These are phyloP conservation scores for Yamadazyma endophytica DNA, from an alignment of 805 yeast genomes.

Conservation along the genomic window DNA sequence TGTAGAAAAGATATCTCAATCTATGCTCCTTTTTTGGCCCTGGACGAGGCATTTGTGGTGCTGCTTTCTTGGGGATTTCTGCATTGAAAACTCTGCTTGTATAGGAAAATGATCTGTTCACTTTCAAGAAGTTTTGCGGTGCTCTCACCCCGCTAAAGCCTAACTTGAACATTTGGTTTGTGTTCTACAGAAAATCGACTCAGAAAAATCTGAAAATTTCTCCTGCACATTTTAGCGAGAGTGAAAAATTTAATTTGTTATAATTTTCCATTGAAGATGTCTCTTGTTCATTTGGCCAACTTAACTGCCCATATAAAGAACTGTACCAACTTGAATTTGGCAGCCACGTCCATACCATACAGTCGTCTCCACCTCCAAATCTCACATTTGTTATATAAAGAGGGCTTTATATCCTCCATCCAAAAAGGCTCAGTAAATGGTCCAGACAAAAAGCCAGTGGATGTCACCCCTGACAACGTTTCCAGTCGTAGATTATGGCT, in stretches of 20 bases:
- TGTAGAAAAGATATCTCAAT: constrained; percentile 32
- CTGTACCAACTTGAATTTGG: constrained; percentile 68
- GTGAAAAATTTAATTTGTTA: too few relatives aligned
- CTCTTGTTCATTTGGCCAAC: constrained; percentile 78
- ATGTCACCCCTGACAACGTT: constrained; percentile 82
- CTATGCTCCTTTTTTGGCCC: constrained; percentile 26
- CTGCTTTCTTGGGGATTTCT: too few relatives aligned
- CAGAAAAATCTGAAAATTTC: too few relatives aligned
- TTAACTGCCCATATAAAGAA: constrained; percentile 87
- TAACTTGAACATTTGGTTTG: too few relatives aligned
- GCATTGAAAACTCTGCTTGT: too few relatives aligned
- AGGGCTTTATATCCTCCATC: constrained; percentile 81
- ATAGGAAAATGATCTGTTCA: too few relatives aligned
- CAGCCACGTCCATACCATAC: constrained; percentile 79
- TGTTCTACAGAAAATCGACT: too few relatives aligned
- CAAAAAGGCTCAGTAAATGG: constrained; percentile 82
- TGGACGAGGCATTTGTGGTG: too few relatives aligned
- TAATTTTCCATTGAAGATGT: constrained; percentile 48
- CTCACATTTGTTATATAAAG: constrained; percentile 79
- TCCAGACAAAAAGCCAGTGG: constrained; percentile 74
- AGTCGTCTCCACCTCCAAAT: constrained; percentile 78
- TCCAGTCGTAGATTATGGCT: constrained; percentile 87
- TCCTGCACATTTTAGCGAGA: too few relatives aligned
- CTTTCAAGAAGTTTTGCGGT: too few relatives aligned
- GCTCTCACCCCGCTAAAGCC: too few relatives aligned